Evolutionary conservation across 306 rosid genomes (phyloP).

Genomic region (Lathyrus sativus): DNA sequence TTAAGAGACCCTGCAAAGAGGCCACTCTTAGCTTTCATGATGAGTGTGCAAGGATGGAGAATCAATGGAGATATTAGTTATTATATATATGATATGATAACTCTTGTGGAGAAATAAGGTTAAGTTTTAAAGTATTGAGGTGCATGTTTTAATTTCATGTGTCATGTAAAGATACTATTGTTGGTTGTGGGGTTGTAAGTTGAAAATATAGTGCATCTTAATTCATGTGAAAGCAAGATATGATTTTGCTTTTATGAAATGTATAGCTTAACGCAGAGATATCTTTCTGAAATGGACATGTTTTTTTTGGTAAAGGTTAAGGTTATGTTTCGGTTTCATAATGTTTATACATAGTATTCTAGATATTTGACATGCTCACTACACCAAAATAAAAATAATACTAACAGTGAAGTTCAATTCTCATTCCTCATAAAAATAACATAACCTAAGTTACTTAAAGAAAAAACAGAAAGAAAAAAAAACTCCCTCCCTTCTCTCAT

Average conservation of each 20-base stretch:
- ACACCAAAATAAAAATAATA: neutral
- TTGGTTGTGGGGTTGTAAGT: conserved; percentile 46
- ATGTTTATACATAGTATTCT: neutral
- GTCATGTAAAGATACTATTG: conserved; percentile 37
- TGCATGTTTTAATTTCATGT: conserved; percentile 31
- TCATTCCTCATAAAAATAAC: too few relatives aligned
- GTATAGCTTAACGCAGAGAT: conserved; percentile 9
- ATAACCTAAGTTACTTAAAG: too few relatives aligned
- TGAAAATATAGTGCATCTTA: conserved; percentile 45
- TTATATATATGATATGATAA: conserved; percentile 27
- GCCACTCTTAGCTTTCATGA: conserved; percentile 92
- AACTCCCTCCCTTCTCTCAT: too few relatives aligned
- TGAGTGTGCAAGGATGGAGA: conserved; percentile 1
- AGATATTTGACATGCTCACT: neutral
- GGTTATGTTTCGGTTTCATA: neutral
- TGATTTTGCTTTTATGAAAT: conserved; percentile 33
- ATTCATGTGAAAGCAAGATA: neutral
- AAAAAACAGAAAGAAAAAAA: too few relatives aligned
- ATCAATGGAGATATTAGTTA: conserved; percentile 17
- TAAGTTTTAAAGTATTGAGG: neutral
- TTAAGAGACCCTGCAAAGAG: conserved; percentile 89
- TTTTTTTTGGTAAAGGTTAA: neutral
- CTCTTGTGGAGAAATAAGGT: conserved; percentile 22
- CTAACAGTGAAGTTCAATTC: too few relatives aligned
- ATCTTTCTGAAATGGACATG: neutral